These are phyloP conservation scores for Aspergillus sp. DNA, from an alignment of 2,329 filamentous ascomycete genomes.

Conservation along the genomic window DNA sequence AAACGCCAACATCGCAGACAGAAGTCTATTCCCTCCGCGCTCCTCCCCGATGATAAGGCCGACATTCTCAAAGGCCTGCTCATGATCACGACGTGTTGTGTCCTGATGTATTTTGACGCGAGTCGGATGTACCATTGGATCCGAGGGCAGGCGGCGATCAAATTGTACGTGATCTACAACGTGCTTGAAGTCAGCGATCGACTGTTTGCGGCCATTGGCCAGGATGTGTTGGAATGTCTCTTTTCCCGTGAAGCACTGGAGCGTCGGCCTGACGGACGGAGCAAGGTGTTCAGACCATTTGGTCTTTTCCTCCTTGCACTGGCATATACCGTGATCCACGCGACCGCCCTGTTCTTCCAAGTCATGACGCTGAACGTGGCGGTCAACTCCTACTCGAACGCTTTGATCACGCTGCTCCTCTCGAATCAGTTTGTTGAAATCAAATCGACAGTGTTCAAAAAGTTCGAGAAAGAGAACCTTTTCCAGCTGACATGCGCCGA, in stretches of 20 bases:
- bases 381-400: conserved; percentile 98
- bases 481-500: conserved; percentile 97
- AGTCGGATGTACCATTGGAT: conserved; percentile 99
- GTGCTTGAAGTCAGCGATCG: conserved; percentile 88
- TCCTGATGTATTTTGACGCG: conserved; percentile 88
- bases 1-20: conserved; percentile 64
- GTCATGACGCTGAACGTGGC: conserved; percentile 97
- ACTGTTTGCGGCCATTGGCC: conserved; percentile 83
- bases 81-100: conserved; percentile 79
- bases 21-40: conserved; percentile 78
- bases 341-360: conserved; percentile 89
- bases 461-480: conserved; percentile 95
- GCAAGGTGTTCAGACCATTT: conserved; percentile 83
- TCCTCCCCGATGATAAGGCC: conserved; percentile 89
- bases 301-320: conserved; percentile 89
- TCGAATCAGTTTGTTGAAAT: conserved; percentile 99
- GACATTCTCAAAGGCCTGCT: conserved; percentile 88
- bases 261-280: conserved; percentile 80
- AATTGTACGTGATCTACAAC: conserved; percentile 98
- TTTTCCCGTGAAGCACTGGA: conserved; percentile 93
- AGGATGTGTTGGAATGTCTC: conserved; percentile 93
- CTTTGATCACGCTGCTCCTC: conserved; percentile 83
- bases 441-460: conserved; percentile 97
- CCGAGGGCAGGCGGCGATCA: conserved; percentile 92
- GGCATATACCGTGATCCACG: conserved; percentile 83